Evolutionary conservation across 1,139 yeast species (phyloP).

Genomic region (Debaryomyces subglobosus): DNA sequence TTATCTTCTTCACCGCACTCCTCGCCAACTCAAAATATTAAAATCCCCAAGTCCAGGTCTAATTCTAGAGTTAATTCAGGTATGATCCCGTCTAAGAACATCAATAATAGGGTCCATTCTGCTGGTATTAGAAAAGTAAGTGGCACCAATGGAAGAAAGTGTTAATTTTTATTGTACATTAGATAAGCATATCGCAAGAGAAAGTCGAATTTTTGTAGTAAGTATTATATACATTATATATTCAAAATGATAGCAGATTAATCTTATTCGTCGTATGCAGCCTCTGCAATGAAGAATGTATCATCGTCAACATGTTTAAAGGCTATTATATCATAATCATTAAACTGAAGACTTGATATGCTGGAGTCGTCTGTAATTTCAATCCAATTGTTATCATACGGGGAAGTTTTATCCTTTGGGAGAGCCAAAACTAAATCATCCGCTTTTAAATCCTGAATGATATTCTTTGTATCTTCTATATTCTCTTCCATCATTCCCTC

Average conservation of each 20-base stretch:
- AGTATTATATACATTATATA: conserved; percentile 3
- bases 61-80: conserved; percentile 34
- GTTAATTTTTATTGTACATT: conserved; percentile 3
- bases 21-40: conserved; percentile 30
- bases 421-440: conserved; percentile 40
- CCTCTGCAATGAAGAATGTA: conserved; percentile 41
- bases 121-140: conserved; percentile 46
- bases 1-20: conserved; percentile 48
- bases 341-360: conserved; percentile 30
- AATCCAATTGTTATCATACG: conserved; percentile 46
- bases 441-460: conserved; percentile 13
- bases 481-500: conserved; percentile 8
- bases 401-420: conserved; percentile 43
- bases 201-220: not conserved
- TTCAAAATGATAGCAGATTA: conserved; percentile 4
- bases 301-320: conserved; percentile 42
- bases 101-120: conserved; percentile 30
- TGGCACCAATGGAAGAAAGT: conserved; percentile 17
- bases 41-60: conserved; percentile 40
- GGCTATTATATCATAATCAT: conserved; percentile 44
- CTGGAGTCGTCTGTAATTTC: conserved; percentile 30
- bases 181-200: not conserved
- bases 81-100: conserved; percentile 22
- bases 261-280: conserved; percentile 42
- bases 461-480: conserved; percentile 7